Evolutionary conservation across 2,329 filamentous ascomycete genomes (phyloP), one percentile per base, ranked within the genome.

Genomic region (Stenocarpella maydis): DNA sequence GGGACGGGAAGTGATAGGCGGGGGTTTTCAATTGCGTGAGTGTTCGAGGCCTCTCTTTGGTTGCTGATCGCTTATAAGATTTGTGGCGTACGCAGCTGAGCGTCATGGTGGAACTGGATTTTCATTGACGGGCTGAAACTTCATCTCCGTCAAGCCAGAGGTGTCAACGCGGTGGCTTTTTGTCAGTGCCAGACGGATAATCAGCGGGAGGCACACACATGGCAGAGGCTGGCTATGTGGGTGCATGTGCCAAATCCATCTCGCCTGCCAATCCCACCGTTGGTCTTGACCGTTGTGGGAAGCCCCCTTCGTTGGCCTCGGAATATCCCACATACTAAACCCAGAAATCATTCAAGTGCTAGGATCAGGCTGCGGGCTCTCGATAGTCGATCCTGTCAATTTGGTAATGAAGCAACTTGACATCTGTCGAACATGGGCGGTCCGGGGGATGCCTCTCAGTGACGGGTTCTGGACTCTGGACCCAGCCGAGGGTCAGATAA

Each of bases 61-160:
- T 34, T 15, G 24, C 45, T 17, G 26, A 31, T 53, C 50, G 63
- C 45, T 53, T 66, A n/a, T 17, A 17, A 45, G 17, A 21, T 45
- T 24, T 47, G 63, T 55, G 64, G 64, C 64, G 50, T 28, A 8
- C 39, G n/a, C n/a, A 37, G 64, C 28, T 66, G 49, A 41, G 63
- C 17, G 24, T 45, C 50, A 34, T 28, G 26, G 50, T 24, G 37
- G 50, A 28, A 66, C 64, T n/a, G 43, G 50, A 31, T 50, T 24
- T 17, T 31, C 39, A 24, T 15, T 47, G 39, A 47, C 7, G 12
- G 14, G 19, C n/a, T 37, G 39, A n/a, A 50, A 49, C n/a, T n/a
- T n/a, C 21, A n/a, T 47, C 31, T 50, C 47, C 37, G 39, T 37
- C 52, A 24, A 19, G 43, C 39, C 50, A 43, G 15, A 26, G 41